Percentiles rank a stretch among this genome's conserved stretches.
phyloP scores from a whole-genome alignment of 2,329 filamentous ascomycete genomes.

The Dactylellina leptospora region DNA sequence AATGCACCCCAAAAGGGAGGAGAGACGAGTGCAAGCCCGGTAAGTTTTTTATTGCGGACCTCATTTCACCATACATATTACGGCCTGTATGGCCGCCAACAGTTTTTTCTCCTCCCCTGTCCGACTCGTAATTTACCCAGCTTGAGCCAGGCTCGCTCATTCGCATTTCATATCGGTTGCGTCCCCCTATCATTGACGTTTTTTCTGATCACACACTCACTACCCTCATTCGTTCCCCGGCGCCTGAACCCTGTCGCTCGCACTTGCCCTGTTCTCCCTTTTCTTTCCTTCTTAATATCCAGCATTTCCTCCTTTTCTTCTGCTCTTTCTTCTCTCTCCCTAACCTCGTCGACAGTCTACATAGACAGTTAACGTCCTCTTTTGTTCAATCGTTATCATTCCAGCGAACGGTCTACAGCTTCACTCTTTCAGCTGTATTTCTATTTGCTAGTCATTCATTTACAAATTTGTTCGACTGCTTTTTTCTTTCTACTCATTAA shows the following conservation, averaged over 20 bases:
- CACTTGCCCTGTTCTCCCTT: constrained; percentile 30
- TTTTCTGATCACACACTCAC: constrained; percentile 37
- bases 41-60: constrained; percentile 46
- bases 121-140: constrained; percentile 53
- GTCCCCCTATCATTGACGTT: constrained; percentile 53
- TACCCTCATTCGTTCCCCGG: constrained; percentile 40
- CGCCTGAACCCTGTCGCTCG: constrained; percentile 55
- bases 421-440: constrained; percentile 58
- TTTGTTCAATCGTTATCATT: constrained; percentile 58
- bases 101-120: constrained; percentile 35
- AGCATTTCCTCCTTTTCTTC: constrained; percentile 57
- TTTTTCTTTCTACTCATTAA: constrained; percentile 7
- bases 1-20: constrained; percentile 51
- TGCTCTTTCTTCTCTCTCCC: constrained; percentile 36
- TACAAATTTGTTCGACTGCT: constrained; percentile 53
- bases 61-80: constrained; percentile 48
- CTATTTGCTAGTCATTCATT: constrained; percentile 58
- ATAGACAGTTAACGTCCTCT: constrained; percentile 54
- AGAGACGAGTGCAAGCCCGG: constrained; percentile 10
- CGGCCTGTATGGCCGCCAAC: constrained; percentile 16
- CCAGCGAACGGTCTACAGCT: constrained; percentile 56
- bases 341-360: constrained; percentile 54
- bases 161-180: constrained; percentile 51
- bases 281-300: constrained; percentile 57
- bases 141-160: constrained; percentile 38